A percentile compares a stretch with the other conserved stretches of the same genome.
Conservation (phyloP, 2,329 filamentous ascomycete species). For the Colletotrichum tanaceti region DNA sequence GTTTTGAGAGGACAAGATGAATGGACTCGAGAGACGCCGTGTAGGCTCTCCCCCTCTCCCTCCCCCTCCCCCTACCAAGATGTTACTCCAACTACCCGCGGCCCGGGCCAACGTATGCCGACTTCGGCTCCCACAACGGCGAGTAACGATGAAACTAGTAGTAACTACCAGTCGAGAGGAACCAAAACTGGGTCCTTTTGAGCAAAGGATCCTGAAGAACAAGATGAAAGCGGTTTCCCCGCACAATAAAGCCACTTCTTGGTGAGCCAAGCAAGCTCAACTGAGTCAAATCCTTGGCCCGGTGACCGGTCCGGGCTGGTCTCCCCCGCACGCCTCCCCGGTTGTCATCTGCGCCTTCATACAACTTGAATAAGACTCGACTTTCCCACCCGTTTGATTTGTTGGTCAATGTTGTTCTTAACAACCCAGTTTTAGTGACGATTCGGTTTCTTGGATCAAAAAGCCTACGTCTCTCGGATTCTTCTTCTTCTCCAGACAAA, state of each 20-base stretch:
- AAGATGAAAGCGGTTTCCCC: neutral
- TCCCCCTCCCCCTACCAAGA: too few species aligned
- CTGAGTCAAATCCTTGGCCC: neutral
- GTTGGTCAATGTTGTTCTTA: too few species aligned
- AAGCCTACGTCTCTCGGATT: too few species aligned
- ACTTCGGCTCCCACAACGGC: constrained; percentile 1
- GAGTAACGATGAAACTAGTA: neutral
- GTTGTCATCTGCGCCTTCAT: constrained; percentile 21
- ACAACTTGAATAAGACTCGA: too few species aligned
- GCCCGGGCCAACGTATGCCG: constrained; percentile 1
- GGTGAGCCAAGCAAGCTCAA: constrained; percentile 9
- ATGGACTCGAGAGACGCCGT: neutral
- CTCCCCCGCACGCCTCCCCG: constrained; percentile 34
- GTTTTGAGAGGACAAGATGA: neutral
- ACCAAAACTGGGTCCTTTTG: constrained; percentile 7
- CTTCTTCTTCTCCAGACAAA: too few species aligned
- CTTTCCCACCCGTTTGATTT: too few species aligned
- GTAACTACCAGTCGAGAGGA: neutral
- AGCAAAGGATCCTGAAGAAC: neutral
- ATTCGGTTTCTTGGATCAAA: too few species aligned
- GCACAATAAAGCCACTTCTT: neutral
- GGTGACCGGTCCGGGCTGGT: constrained; percentile 33
- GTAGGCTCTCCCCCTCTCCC: neutral
- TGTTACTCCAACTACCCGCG: neutral
- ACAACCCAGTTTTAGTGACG: too few species aligned